These are phyloP conservation scores for California macrophylla DNA, from an alignment of 441 rosid genomes.

Conservation along the genomic window DNA sequence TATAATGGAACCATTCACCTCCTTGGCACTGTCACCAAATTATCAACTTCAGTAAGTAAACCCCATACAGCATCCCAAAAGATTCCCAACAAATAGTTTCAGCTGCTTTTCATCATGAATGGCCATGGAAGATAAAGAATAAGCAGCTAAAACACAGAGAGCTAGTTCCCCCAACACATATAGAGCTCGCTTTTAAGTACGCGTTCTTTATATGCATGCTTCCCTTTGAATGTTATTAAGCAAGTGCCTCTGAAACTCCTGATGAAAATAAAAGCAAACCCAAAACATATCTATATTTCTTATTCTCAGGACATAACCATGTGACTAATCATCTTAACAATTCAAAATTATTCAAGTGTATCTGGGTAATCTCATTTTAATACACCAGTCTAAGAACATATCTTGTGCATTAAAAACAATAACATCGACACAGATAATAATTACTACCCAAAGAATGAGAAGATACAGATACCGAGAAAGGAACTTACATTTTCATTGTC, in stretches of 20 bases:
- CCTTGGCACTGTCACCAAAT: conserved; percentile 66
- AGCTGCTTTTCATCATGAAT: background rate
- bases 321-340: background rate
- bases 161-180: background rate
- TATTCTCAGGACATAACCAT: background rate
- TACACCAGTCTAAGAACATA: background rate
- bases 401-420: background rate
- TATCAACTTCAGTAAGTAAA: conserved; percentile 13
- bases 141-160: background rate
- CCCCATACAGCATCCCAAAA: no score
- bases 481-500: conserved; percentile 88
- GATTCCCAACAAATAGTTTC: background rate
- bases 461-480: background rate
- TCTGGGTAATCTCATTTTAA: background rate
- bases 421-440: background rate
- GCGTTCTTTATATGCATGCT: background rate
- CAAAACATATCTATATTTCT: background rate
- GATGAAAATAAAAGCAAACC: no score
- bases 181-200: no score
- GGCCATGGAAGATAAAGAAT: background rate
- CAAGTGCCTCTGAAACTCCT: no score
- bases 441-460: background rate
- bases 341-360: background rate
- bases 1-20: conserved; percentile 97
- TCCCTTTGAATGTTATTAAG: no score